Evolutionary conservation across 2,329 filamentous ascomycete genomes (phyloP).

Genomic region (Aureobasidium vineae): DNA sequence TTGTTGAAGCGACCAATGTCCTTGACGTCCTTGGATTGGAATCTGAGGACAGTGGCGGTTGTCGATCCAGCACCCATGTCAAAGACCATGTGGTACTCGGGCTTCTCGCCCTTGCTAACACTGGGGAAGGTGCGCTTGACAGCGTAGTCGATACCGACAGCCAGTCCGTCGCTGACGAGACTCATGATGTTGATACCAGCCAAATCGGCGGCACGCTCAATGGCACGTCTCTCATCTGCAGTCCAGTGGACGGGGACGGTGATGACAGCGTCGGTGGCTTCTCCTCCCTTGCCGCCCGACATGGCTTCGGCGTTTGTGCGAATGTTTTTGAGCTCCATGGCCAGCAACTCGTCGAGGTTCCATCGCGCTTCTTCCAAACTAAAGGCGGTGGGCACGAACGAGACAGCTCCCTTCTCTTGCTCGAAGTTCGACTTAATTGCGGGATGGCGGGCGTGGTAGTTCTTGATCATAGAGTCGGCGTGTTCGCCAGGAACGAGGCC

Average conservation of each 20-base stretch:
- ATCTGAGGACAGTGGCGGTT: slow-evolving; percentile 83
- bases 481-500: slow-evolving; percentile 57
- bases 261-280: slow-evolving; percentile 78
- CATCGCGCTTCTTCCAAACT: slow-evolving; percentile 63
- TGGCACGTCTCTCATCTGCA: slow-evolving; percentile 80
- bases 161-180: slow-evolving; percentile 83
- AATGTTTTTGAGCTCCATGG: slow-evolving; percentile 93
- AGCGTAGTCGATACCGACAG: slow-evolving; percentile 93
- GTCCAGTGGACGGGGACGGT: slow-evolving; percentile 91
- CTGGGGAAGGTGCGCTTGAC: slow-evolving; percentile 86
- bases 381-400: slow-evolving; percentile 77
- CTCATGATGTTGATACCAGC: slow-evolving; percentile 83
- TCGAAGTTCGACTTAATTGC: slow-evolving; percentile 66
- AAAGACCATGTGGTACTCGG: slow-evolving; percentile 90
- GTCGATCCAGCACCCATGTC: slow-evolving; percentile 98
- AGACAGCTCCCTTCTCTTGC: slow-evolving; percentile 63
- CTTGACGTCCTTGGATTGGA: slow-evolving; percentile 86
- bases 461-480: slow-evolving; percentile 60
- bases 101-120: slow-evolving; percentile 75
- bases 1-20: slow-evolving; percentile 93
- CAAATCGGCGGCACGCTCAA: slow-evolving; percentile 79
- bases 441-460: slow-evolving; percentile 75
- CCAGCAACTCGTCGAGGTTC: slow-evolving; percentile 87
- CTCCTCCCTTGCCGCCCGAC: slow-evolving; percentile 67
- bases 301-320: slow-evolving; percentile 81